Evolutionary conservation across 345 rosid genomes (phyloP).

Genomic region (Firmiana major): DNA sequence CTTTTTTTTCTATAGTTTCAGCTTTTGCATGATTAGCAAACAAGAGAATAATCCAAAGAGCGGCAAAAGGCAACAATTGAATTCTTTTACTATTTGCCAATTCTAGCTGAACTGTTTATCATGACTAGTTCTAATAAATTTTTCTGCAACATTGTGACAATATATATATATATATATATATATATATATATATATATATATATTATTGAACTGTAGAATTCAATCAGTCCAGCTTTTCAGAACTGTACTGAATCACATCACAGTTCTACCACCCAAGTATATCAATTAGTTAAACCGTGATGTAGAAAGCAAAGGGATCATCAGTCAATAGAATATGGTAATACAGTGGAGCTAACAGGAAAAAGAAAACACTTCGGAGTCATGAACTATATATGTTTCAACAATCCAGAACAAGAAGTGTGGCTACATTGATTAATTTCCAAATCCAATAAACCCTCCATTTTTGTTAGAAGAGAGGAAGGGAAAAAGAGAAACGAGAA

Average conservation of each 20-base stretch:
- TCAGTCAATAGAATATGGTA: neutral
- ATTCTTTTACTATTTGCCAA: conserved; percentile 8
- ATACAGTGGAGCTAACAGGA: neutral
- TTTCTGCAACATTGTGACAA: conserved; percentile 2
- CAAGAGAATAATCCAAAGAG: conserved; percentile 18
- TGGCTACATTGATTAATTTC: neutral
- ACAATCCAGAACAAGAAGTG: neutral
- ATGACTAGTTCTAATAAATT: conserved; percentile 3
- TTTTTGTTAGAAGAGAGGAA: no score
- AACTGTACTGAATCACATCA: conserved; percentile 6
- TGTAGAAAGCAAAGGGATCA: neutral
- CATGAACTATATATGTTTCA: neutral
- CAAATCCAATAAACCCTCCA: no score
- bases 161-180: neutral
- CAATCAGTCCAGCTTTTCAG: conserved; percentile 5
- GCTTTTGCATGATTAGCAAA: conserved; percentile 8
- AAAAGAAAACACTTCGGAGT: neutral
- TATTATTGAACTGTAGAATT: conserved; percentile 5
- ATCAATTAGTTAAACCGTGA: neutral
- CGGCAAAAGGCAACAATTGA: conserved; percentile 1
- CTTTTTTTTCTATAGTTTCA: neutral
- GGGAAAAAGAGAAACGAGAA: neutral
- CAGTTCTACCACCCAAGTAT: neutral
- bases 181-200: neutral
- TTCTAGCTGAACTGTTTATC: conserved; percentile 6